phyloP scores from a whole-genome alignment of 2,329 filamentous ascomycete genomes.

The Ophiostoma sp. region DNA sequence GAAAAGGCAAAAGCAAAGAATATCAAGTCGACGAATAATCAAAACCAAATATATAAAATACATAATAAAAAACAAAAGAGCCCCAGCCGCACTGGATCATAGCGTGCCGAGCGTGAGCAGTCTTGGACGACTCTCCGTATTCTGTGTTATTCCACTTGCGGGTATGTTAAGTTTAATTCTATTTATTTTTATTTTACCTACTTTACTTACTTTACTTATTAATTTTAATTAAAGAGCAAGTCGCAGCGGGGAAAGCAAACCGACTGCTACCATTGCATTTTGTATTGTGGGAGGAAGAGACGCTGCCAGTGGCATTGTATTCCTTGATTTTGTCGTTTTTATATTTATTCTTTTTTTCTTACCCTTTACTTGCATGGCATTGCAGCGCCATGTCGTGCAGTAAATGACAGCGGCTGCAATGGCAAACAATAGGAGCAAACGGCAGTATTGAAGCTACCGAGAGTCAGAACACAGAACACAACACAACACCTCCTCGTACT shows the following conservation, averaged over 20 bases:
- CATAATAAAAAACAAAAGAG: not conserved
- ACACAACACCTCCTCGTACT: not conserved
- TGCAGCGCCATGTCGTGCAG: not conserved
- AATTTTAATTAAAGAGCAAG: too few relatives aligned
- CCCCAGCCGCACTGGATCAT: not conserved
- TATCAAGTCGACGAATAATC: not conserved
- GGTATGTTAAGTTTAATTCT: constrained; percentile 7
- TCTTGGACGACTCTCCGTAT: not conserved
- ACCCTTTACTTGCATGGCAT: not conserved
- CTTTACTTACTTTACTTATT: not conserved
- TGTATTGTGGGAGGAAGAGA: too few relatives aligned
- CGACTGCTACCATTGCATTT: not conserved
- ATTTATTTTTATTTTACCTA: not conserved
- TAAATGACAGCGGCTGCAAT: not conserved
- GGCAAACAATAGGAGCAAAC: too few relatives aligned
- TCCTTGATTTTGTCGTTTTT: not conserved
- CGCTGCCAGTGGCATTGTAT: not conserved
- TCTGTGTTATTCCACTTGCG: not conserved
- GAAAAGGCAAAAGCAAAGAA: too few relatives aligned
- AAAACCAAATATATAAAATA: not conserved
- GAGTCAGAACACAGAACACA: too few relatives aligned
- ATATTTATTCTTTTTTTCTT: not conserved
- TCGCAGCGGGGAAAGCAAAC: not conserved
- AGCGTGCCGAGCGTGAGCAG: not conserved
- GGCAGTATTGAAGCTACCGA: too few relatives aligned